Base-by-base conservation (phyloP, 202 grass and related monocot genomes). In the Zoysia matrella region DNA sequence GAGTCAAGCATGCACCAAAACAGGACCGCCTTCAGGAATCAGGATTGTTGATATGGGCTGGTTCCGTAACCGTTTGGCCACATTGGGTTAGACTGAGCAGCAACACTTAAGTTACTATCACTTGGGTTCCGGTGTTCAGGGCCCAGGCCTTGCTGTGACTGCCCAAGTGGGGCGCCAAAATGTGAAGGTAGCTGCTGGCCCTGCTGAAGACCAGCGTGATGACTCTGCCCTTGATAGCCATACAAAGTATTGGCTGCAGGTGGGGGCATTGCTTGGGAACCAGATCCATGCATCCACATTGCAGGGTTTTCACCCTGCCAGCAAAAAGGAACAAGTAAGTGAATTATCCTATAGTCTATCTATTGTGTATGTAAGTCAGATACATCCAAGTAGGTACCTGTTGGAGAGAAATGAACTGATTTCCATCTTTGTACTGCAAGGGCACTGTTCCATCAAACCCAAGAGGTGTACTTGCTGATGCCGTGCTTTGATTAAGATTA, bases 221-320 rank as follows among this genome's bases (percentile, higher is more conserved):
- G 92, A 65, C 79, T 86, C 76, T 90, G 89, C 67, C 84, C 84
- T 75, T 85, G 92, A 63, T 90, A 92, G 67, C 85, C 85, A 84
- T 94, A 94, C 74, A 90, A 64, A 45, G 78, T 67, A 72, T 86
- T 94, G 14, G 89, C 78, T 51, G 84, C 84, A 83, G 89, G 87
- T 8, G 84, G 81, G 50, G 87, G 90, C 92, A 94, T 90, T 47
- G 82, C 88, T 72, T 85, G 90, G 2, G 87, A 91, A 47, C 89
- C 79, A 77, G 75, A 87, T 63, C 89, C 87, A 57, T 90, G 92
- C 74, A 94, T 85, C 92, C 92, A 94, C 92, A 90, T 89, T 72
- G 87, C 87, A 78, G 87, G 71, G 56, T 86, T 94, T 56, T 94
- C 92, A 14, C 52, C 85, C 92, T 94, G 84, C 58, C 14, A 82